These are phyloP conservation scores for Myxozyma lipomycoides DNA, from an alignment of 805 yeast genomes.

Conservation along the genomic window DNA sequence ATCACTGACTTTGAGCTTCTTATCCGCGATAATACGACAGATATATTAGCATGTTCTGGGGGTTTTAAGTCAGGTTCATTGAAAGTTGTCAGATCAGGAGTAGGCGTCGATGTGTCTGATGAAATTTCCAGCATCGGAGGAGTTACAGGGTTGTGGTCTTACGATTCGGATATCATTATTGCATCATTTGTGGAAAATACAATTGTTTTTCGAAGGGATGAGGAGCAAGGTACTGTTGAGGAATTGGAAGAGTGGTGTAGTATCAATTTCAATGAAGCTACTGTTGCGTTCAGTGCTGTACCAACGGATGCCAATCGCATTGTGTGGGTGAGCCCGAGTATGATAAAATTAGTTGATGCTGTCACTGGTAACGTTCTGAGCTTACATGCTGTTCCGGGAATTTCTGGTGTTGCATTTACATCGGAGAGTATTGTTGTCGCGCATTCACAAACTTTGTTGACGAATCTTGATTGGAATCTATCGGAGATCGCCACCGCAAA, in stretches of 20 bases:
- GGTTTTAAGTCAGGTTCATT: constrained; percentile 28
- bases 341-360: constrained; percentile 1
- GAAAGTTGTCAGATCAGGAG: constrained; percentile 23
- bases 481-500: background rate
- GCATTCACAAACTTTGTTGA: background rate
- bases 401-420: constrained; percentile 16
- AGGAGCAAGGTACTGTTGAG: constrained; percentile 6
- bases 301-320: background rate
- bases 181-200: constrained; percentile 23
- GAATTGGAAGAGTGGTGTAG: constrained; percentile 15
- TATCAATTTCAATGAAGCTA: constrained; percentile 10
- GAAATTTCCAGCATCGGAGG: constrained; percentile 15
- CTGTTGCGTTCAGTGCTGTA: constrained; percentile 8
- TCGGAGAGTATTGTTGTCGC: constrained; percentile 8
- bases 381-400: background rate
- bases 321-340: constrained; percentile 6
- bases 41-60: constrained; percentile 28
- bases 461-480: constrained; percentile 3
- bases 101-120: constrained; percentile 21
- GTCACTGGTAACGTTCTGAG: background rate
- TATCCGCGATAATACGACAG: constrained; percentile 12
- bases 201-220: constrained; percentile 12
- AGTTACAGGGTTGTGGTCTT: constrained; percentile 24
- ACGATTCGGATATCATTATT: constrained; percentile 12
- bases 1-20: constrained; percentile 27